A percentile compares a stretch with the other conserved stretches of the same genome.
These are phyloP conservation scores for Coemansia sp. DNA, from an alignment of 192 early-diverging fungal genomes.

Conservation along the genomic window DNA sequence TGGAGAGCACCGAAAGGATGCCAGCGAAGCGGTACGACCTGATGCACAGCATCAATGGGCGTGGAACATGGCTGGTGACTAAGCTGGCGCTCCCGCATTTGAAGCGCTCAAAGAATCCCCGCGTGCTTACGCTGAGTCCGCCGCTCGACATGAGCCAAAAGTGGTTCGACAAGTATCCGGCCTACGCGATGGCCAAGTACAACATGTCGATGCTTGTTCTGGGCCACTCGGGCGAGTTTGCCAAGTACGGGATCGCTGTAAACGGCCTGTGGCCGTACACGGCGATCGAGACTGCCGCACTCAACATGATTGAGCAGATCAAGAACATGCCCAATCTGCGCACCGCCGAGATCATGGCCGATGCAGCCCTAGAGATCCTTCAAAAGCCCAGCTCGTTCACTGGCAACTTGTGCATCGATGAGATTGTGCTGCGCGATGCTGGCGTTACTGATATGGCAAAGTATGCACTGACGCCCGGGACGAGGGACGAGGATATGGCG, in stretches of 20 bases:
- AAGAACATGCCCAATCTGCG: constrained; percentile 16
- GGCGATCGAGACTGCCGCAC: constrained; percentile 72
- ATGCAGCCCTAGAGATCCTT: constrained; percentile 69
- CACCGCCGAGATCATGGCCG: constrained; percentile 72
- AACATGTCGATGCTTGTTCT: constrained; percentile 78
- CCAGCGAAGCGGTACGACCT: constrained; percentile 69
- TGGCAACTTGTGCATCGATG: constrained; percentile 78
- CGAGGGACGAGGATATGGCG: constrained; percentile 55
- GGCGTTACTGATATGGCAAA: constrained; percentile 72
- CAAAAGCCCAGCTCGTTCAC: constrained; percentile 60
- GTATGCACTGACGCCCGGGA: constrained; percentile 64
- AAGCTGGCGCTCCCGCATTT: constrained; percentile 69
- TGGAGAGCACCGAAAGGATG: constrained; percentile 64
- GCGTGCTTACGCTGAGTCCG: constrained; percentile 73
- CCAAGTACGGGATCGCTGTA: constrained; percentile 66
- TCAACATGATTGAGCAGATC: constrained; percentile 40
- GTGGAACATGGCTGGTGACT: constrained; percentile 79
- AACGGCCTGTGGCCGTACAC: constrained; percentile 81
- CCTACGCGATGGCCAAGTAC: constrained; percentile 72
- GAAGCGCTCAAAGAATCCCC: constrained; percentile 69
- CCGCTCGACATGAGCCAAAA: constrained; percentile 70
- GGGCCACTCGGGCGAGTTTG: constrained; percentile 72
- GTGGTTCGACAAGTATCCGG: constrained; percentile 71
- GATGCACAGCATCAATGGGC: constrained; percentile 77
- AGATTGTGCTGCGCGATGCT: constrained; percentile 67